These are phyloP conservation scores for Vanrija humicola DNA, from an alignment of 1,284 basidiomycete genomes.

Conservation along the genomic window DNA sequence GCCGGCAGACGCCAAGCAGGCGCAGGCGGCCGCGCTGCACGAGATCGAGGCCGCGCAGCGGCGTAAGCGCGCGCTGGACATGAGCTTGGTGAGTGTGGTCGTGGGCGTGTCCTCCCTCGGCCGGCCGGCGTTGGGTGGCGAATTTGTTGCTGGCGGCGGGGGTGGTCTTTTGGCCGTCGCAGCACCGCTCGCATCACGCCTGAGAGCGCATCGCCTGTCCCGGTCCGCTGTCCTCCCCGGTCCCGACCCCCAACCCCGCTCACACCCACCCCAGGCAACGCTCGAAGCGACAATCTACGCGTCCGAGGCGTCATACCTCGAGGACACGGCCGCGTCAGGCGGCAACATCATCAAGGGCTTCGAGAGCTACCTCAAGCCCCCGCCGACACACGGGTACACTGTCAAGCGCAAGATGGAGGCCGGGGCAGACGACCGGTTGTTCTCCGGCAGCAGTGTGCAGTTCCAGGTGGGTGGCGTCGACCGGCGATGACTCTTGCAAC, in stretches of 20 bases:
- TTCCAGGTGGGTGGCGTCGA: slow-evolving; percentile 34
- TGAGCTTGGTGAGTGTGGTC: slow-evolving; percentile 27
- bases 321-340: slow-evolving; percentile 45
- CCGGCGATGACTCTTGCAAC: no score
- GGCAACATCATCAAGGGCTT: slow-evolving; percentile 53
- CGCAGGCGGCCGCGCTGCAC: slow-evolving; percentile 38
- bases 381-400: slow-evolving; percentile 22
- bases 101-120: not conserved
- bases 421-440: slow-evolving; percentile 48
- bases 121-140: not conserved
- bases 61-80: slow-evolving; percentile 38
- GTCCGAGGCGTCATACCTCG: slow-evolving; percentile 52
- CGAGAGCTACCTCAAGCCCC: slow-evolving; percentile 50
- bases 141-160: not conserved
- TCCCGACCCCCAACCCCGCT: no score
- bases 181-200: no score
- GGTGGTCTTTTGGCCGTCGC: not conserved
- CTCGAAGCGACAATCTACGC: slow-evolving; percentile 51
- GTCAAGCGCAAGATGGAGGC: slow-evolving; percentile 41
- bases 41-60: slow-evolving; percentile 43
- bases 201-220: no score
- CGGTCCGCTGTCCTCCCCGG: no score
- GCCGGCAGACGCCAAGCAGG: slow-evolving; percentile 46
- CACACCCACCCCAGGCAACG: slow-evolving; percentile 39
- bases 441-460: slow-evolving; percentile 46